phyloP scores from a whole-genome alignment of 2,329 filamentous ascomycete species.

The Clonostachys chloroleuca region DNA sequence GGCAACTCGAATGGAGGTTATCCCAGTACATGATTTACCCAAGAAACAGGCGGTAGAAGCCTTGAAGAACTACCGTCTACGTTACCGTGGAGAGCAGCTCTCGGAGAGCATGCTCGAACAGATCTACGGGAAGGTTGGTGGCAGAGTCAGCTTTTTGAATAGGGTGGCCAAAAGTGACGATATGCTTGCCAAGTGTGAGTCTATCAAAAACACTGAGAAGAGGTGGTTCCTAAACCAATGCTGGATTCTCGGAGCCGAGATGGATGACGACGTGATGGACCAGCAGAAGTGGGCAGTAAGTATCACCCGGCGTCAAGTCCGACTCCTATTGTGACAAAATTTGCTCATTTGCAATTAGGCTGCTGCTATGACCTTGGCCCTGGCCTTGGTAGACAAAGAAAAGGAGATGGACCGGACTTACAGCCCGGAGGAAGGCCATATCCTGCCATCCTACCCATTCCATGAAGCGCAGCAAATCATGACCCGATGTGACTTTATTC shows the following conservation, averaged over 20 bases:
- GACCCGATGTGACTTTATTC: conserved; percentile 93
- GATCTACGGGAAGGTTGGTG: conserved; percentile 84
- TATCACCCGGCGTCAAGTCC: conserved; percentile 11
- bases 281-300: conserved; percentile 91
- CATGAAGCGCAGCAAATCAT: conserved; percentile 87
- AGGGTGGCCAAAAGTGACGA: conserved; percentile 81
- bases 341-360: conserved; percentile 43
- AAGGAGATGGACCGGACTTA: conserved; percentile 62
- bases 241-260: conserved; percentile 67
- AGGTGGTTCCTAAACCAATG: conserved; percentile 76
- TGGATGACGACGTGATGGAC: conserved; percentile 98
- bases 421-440: conserved; percentile 62
- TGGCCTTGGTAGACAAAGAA: conserved; percentile 83
- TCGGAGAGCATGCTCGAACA: conserved; percentile 57
- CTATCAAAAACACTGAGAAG: conserved; percentile 64
- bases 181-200: conserved; percentile 77
- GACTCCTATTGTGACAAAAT: neutral
- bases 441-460: conserved; percentile 75
- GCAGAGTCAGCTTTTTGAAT: conserved; percentile 82
- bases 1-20: conserved; percentile 90
- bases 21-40: conserved; percentile 77
- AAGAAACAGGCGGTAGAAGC: conserved; percentile 75
- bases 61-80: conserved; percentile 72
- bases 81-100: conserved; percentile 66
- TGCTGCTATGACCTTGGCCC: conserved; percentile 89